Evolutionary conservation across 2,329 filamentous ascomycete genomes (phyloP).

Genomic region (Macroventuria anomochaeta): DNA sequence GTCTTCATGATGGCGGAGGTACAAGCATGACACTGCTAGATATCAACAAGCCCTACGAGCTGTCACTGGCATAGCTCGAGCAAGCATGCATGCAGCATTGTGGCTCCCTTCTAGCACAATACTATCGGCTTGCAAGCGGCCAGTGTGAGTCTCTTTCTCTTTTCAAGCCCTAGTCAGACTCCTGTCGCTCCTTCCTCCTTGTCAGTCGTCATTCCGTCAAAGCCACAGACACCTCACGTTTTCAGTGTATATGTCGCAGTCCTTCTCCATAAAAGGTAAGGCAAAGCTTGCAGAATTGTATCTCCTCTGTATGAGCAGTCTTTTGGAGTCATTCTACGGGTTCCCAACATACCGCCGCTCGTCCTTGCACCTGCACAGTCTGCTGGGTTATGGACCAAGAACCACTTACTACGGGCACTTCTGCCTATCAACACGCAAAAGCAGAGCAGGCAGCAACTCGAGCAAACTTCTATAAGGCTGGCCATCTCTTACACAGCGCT

Average conservation of each 20-base stretch:
- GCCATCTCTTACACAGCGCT: constrained; percentile 1
- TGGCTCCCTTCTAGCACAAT: neutral
- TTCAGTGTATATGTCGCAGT: neutral
- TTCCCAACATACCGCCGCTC: neutral
- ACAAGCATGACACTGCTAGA: neutral
- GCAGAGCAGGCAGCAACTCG: constrained; percentile 1
- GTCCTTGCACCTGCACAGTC: neutral
- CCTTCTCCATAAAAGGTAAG: neutral
- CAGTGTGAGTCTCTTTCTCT: neutral
- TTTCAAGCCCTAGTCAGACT: neutral
- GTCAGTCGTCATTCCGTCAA: neutral
- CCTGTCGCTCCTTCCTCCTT: neutral
- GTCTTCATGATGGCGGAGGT: neutral
- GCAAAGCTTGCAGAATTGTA: neutral
- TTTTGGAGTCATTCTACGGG: too few species aligned
- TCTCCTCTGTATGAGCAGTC: neutral
- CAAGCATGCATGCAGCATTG: neutral
- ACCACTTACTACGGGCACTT: neutral
- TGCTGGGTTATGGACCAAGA: neutral
- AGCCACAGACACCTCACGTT: neutral
- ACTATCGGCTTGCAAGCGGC: neutral
- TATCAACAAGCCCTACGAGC: neutral
- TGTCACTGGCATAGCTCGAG: neutral
- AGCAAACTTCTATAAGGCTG: neutral
- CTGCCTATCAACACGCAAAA: neutral